These are phyloP conservation scores for Nakazawaea holstii DNA, from an alignment of 805 yeast species.

Conservation along the genomic window DNA sequence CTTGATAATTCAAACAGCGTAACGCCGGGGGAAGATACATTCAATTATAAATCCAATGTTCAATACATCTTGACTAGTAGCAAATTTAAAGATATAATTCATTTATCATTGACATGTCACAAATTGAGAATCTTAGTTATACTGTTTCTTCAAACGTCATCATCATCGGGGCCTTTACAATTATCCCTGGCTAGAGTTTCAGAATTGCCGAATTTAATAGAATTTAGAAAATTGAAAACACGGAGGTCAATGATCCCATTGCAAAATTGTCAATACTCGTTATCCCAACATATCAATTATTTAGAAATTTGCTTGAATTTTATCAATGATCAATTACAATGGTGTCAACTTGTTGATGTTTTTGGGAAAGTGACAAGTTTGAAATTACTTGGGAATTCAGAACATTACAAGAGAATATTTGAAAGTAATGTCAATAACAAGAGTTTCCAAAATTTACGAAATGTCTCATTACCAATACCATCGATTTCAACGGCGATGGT, in stretches of 20 bases:
- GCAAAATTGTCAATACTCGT: not conserved
- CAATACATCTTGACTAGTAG: not conserved
- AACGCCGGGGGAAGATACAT: not conserved
- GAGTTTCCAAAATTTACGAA: not conserved
- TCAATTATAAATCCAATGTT: not conserved
- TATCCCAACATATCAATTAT: not conserved
- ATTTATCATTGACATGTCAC: not conserved
- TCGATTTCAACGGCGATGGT: not conserved
- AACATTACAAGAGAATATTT: not conserved
- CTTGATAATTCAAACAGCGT: not conserved
- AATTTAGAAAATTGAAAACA: constrained; percentile 1
- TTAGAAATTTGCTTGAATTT: constrained; percentile 6
- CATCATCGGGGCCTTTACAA: not conserved
- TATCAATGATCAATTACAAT: not conserved
- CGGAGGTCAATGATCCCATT: not conserved
- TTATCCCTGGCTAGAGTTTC: constrained; percentile 3
- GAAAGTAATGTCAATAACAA: not conserved
- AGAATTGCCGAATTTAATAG: not conserved
- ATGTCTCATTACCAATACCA: not conserved
- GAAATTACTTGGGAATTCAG: constrained; percentile 1
- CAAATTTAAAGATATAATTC: not conserved
- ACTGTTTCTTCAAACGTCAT: not conserved
- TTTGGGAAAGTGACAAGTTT: constrained; percentile 1
- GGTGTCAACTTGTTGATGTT: not conserved
- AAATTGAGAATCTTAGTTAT: not conserved